Percentiles rank a stretch among this genome's conserved stretches.
These are phyloP conservation scores for Pugionium dolabratum DNA, from an alignment of 345 rosid genomes.

Conservation along the genomic window DNA sequence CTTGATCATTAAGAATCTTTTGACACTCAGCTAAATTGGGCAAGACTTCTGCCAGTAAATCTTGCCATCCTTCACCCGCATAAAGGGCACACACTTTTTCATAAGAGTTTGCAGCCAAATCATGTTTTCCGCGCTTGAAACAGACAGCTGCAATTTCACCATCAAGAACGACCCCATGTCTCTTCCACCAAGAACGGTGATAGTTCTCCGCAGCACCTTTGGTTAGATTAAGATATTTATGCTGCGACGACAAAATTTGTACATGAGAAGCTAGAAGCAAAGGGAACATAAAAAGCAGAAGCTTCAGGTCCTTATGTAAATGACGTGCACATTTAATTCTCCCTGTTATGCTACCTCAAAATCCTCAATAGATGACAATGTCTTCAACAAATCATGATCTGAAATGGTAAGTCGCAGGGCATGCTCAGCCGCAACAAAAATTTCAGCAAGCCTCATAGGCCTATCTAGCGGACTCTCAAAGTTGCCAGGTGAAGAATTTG, in stretches of 20 bases:
- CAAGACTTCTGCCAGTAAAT: conserved; percentile 86
- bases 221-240: conserved; percentile 81
- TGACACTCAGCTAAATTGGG: conserved; percentile 97
- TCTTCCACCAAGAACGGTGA: conserved; percentile 98
- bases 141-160: conserved; percentile 97
- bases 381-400: conserved; percentile 62
- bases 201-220: conserved; percentile 97
- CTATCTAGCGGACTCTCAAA: conserved; percentile 79
- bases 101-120: conserved; percentile 93
- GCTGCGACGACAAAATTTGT: conserved; percentile 53
- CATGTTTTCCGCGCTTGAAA: conserved; percentile 82
- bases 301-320: conserved; percentile 16
- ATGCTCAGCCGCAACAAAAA: conserved; percentile 94
- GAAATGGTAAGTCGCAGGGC: conserved; percentile 76
- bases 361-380: conserved; percentile 74
- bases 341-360: conserved; percentile 67
- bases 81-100: conserved; percentile 97
- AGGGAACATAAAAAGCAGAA: conserved; percentile 12
- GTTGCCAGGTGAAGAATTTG: conserved; percentile 81
- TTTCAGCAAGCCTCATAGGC: conserved; percentile 97
- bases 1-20: conserved; percentile 88
- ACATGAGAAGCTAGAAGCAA: conserved; percentile 18
- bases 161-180: conserved; percentile 97
- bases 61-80: conserved; percentile 98
- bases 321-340: conserved; percentile 15